Evolutionary conservation across 306 rosid genomes (phyloP).

Genomic region (Herpetospermum pedunculosum): DNA sequence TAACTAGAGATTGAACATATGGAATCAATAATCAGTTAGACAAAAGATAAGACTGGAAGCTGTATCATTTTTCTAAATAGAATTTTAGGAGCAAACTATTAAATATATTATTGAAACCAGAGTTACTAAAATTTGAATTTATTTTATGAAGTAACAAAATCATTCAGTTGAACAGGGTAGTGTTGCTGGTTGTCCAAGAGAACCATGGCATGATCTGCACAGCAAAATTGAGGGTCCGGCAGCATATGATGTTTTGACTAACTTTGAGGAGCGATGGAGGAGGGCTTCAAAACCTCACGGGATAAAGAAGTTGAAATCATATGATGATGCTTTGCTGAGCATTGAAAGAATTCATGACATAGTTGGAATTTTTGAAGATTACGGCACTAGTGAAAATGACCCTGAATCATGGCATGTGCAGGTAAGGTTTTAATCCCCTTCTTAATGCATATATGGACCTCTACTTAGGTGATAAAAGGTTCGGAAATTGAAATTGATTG

Average conservation of each 20-base stretch:
- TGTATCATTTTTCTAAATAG: not conserved
- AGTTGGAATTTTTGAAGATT: slow-evolving; percentile 30
- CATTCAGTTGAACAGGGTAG: slow-evolving; percentile 40
- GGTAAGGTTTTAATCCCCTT: slow-evolving; percentile 24
- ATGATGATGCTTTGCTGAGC: slow-evolving; percentile 71
- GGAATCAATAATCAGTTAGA: not conserved
- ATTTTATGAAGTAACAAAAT: not conserved
- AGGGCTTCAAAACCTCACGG: slow-evolving; percentile 83
- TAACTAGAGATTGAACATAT: not conserved
- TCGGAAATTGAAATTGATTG: not conserved
- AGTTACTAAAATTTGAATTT: not conserved
- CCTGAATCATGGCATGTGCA: slow-evolving; percentile 96
- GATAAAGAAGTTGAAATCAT: slow-evolving; percentile 52
- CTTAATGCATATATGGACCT: not conserved
- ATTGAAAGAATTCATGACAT: slow-evolving; percentile 70
- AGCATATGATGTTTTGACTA: slow-evolving; percentile 81
- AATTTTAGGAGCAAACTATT: not conserved
- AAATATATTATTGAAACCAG: not conserved
- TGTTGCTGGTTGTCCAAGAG: slow-evolving; percentile 73
- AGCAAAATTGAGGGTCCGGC: slow-evolving; percentile 92
- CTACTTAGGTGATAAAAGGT: not conserved
- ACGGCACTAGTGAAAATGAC: slow-evolving; percentile 31
- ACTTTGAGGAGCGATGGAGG: slow-evolving; percentile 94
- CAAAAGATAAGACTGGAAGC: not conserved
- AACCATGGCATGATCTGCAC: slow-evolving; percentile 99